Evolutionary conservation across 2,329 filamentous ascomycete species (phyloP), one percentile per base, ranked within the genome.

Genomic region (Hyphodiscus sp.): DNA sequence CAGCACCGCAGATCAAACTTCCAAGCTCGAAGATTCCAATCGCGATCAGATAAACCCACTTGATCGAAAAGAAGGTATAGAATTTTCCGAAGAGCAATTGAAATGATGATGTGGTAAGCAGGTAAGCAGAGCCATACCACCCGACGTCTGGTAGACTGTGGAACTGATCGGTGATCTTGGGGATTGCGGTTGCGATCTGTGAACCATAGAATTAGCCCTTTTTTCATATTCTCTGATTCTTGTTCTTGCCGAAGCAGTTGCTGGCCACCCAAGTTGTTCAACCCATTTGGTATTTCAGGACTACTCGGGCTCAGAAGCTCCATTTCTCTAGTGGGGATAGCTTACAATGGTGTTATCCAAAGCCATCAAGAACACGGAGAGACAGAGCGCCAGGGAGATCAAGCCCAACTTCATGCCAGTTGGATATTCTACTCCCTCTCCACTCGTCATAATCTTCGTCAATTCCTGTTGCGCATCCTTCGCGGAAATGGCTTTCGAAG

Each of bases 51-150:
- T 63, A 68, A 20, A 61, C 60, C 45, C 59, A 66, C 59, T 68
- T 69, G 50, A 67, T 64, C 10, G 62, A 58, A 55, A 61, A 68
- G 50, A 63, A 62, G 30, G 65, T 64, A 45, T 67, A 69, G 47
- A 68, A 64, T 53, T 66, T 67, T 20, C 67, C 67, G 44, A 64
- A 65, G 13, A 65, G 62, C 7, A 61, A 50, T 52, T 65, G 63
- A 26, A 65, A 61, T 9, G 61, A 71, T 58, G 64, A 69, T 45
- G 62, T 69, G 1, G 69, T 69, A 38, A 73, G 60, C 46, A 71
- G 58, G 50, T 72, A 71, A 26, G 69, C 68, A 51, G 65, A 69
- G 1, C 71, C 72, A 52, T 76, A 75, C 73, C 74, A 76, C 44
- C 72, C 73, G 19, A 76, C 69, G 57, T 76, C 73, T 16, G 68